A percentile compares a stretch with the other conserved stretches of the same genome.
phyloP scores from a whole-genome alignment of 257 asterid species.

The Lycium barbarum region DNA sequence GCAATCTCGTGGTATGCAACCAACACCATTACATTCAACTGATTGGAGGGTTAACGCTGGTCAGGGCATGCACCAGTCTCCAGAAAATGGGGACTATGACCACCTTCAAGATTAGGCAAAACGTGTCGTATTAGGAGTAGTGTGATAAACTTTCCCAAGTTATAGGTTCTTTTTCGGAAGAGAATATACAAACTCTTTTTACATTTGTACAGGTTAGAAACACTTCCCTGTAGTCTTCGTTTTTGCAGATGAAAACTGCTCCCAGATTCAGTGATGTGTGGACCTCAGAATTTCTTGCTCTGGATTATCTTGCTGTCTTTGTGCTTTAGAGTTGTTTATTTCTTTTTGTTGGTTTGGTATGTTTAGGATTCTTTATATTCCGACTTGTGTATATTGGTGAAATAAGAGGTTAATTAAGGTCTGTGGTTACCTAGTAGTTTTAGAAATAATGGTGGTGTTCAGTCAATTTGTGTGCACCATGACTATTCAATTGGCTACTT shows the following conservation, averaged over 20 bases:
- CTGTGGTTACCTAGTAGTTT: neutral
- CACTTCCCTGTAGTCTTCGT: constrained; percentile 21
- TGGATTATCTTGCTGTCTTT: constrained; percentile 23
- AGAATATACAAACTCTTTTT: constrained; percentile 32
- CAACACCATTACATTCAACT: constrained; percentile 45
- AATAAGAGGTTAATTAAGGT: neutral
- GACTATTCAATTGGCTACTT: neutral
- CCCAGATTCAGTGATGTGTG: constrained; percentile 12
- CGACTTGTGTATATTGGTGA: constrained; percentile 17
- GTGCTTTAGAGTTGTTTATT: constrained; percentile 16
- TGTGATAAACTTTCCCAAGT: constrained; percentile 31
- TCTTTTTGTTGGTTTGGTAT: constrained; percentile 3
- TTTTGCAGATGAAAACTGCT: constrained; percentile 38
- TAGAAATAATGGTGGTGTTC: neutral
- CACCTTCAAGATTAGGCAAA: constrained; percentile 42
- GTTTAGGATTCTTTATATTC: neutral
- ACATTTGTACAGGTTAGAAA: constrained; percentile 47
- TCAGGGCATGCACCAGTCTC: constrained; percentile 51
- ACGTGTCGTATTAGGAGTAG: constrained; percentile 5
- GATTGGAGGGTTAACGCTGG: constrained; percentile 52
- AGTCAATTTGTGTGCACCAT: neutral
- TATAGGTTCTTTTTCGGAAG: constrained; percentile 31
- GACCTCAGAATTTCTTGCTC: constrained; percentile 30
- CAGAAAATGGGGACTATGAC: constrained; percentile 55
- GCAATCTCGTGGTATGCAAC: constrained; percentile 47